phyloP scores from a whole-genome alignment of 2,329 filamentous ascomycete genomes.

The Mollisia scopiformis region DNA sequence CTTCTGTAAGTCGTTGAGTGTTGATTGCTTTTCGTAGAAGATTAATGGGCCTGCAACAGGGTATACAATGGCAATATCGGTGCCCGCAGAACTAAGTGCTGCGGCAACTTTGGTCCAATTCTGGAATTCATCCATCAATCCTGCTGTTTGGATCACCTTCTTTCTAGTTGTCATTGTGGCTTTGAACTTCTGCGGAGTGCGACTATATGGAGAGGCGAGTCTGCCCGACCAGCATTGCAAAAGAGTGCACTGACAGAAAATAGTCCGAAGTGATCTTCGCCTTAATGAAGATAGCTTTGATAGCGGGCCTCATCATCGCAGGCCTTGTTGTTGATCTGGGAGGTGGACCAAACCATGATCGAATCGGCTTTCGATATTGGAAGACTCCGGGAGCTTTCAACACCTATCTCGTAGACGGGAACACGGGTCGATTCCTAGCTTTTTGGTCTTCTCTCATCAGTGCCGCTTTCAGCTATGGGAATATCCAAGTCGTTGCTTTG shows the following conservation, averaged over 20 bases:
- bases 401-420: constrained; percentile 48
- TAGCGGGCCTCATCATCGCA: constrained; percentile 64
- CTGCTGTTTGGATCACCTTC: constrained; percentile 68
- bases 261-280: constrained; percentile 56
- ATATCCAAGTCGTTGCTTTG: constrained; percentile 55
- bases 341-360: constrained; percentile 58
- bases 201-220: constrained; percentile 8
- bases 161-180: constrained; percentile 63
- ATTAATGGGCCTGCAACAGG: constrained; percentile 26
- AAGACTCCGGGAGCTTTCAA: constrained; percentile 41
- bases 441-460: constrained; percentile 40
- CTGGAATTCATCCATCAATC: constrained; percentile 58
- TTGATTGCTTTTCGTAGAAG: not conserved
- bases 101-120: constrained; percentile 64
- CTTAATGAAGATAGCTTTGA: constrained; percentile 59
- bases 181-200: constrained; percentile 62
- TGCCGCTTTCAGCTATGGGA: constrained; percentile 50
- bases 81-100: constrained; percentile 60
- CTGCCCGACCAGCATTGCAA: constrained; percentile 17
- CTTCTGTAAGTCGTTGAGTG: constrained; percentile 42
- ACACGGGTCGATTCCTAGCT: constrained; percentile 61
- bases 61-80: constrained; percentile 31
- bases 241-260: constrained; percentile 38
- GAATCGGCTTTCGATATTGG: constrained; percentile 72
- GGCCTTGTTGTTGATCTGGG: constrained; percentile 50